Evolutionary conservation across 768 basidiomycete genomes (phyloP), one percentile per base, ranked within the genome.

Genomic region (Saitozyma sp.): DNA sequence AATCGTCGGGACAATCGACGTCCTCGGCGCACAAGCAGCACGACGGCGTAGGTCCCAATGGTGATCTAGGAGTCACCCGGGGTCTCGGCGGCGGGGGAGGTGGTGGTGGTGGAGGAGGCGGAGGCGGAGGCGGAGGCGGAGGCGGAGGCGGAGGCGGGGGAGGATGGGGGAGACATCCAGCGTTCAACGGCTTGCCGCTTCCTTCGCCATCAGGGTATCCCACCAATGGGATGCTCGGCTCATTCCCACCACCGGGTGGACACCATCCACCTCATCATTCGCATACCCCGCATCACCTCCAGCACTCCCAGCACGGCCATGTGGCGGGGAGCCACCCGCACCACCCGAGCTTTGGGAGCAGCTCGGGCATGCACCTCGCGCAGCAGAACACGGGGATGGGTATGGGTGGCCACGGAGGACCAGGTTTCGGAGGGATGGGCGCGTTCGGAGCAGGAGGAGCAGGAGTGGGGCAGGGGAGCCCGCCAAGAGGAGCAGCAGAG

Each of bases 401-500:
- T 62, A 53, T 62, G 61, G 61, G 19, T 48, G 54, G 54, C 55
- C 45, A 62, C 49, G 61, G 59, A 43, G 9, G 20, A 43, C 51
- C 50, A 6, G 59, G 61, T 9, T 56, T 56, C 39, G 58, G 58
- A 16, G 58, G 58, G 6, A 38, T 52, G 50, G 49, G 58, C 20
- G 58, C n/a, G 14, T 59, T 59, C 49, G 61, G 61, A 39, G 50
- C 50, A 8, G 58, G 50, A n/a, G 56, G 62, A 3, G 50, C 38
- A 38, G 56, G 62, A 11, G 50, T 39, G 20, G 65, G 60, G 14
- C 43, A 53, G 43, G 64, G 62, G 7, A 75, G 73, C 65, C 75
- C 75, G 55, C 75, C 73, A 17, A 64, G 71, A 50, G 52, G 48
- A 40, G 54, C 50, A 58, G 57, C 57, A 20, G 75, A 76, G 50